Evolutionary conservation across 306 rosid species (phyloP), one percentile per base, ranked within the genome.

Genomic region (Cicer pinnatifidum): DNA sequence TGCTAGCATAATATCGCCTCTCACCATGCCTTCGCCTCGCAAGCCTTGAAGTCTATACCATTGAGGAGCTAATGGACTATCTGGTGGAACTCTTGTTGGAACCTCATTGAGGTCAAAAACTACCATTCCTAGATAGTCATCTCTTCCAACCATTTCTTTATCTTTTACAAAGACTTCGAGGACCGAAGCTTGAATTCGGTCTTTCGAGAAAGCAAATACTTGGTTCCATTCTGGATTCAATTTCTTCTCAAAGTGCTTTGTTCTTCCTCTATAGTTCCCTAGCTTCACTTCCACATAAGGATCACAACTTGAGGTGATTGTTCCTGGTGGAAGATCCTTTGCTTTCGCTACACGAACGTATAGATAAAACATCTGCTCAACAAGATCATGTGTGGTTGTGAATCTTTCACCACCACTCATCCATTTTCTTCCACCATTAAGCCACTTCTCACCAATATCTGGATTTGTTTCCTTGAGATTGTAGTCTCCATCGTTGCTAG

Each of bases 1-100:
- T 43, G 92, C 92, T 39, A 92, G 80, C 97, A 92, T 92, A 58
- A 92, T 83, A 23, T 92, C 94, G 7, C 97, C 96, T 35, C 85
- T 76, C 13, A 90, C 86, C 60, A 78, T 88, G 9, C 97, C 92
- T 3, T 83, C 90, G 51, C 88, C 88, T 0, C 81, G 82, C 73
- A 80, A 73, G 77, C 87, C 87, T 57, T 89, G 96, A 37, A 89
- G 84, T 53, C 86, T 72, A 69, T 89, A 89, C 97, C 96, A 92
- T 15, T 85, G 97, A 56, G 97, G 94, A 17, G 97, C 97, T 40
- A 92, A 77, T 3, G 94, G 91, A 43, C 97, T 92, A 41, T 92
- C 94, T 2, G 97, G 97, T 7, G 96, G 97, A 75, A 92, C 96
- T 77, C 97, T 81, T 0, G 89, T 92, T 8, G 96, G 94, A 76